Conservation (phyloP, 2,329 filamentous ascomycete species). For the Xylariaceae sp. region DNA sequence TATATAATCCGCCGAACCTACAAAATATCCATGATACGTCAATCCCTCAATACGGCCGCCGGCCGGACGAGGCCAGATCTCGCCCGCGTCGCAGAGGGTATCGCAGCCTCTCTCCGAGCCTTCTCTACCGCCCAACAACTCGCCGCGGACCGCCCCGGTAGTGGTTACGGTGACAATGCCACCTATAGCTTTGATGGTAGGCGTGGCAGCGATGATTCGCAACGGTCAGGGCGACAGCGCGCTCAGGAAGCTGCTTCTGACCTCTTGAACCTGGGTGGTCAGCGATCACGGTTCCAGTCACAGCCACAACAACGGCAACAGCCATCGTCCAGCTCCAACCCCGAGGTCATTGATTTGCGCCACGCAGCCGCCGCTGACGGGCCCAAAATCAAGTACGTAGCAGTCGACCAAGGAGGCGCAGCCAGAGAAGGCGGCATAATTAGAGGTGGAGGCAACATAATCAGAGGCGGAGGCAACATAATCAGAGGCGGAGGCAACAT, state of each 20-base stretch:
- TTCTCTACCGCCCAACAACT: conserved; percentile 30
- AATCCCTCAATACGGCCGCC: conserved; percentile 26
- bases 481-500: no score
- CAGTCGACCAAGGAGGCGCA: no score
- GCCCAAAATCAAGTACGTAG: no score
- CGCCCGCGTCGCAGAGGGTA: conserved; percentile 28
- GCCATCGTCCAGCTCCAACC: no score
- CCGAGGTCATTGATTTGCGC: no score
- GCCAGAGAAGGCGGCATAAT: no score
- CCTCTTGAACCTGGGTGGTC: conserved; percentile 19
- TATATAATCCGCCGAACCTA: not conserved
- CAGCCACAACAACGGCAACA: no score
- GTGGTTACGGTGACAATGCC: not conserved
- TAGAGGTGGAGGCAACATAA: no score
- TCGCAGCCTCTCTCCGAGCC: conserved; percentile 29
- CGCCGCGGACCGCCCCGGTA: conserved; percentile 4
- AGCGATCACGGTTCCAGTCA: not conserved
- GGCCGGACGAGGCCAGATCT: conserved; percentile 28
- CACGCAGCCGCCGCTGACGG: no score
- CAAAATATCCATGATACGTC: conserved; percentile 28
- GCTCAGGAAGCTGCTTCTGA: conserved; percentile 25
- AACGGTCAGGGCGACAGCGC: conserved; percentile 20
- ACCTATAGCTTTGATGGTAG: not conserved
- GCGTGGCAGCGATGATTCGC: not conserved
- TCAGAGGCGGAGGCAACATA: no score